phyloP scores from a whole-genome alignment of 176 grass and related monocot species.

The Cenchrus purpureus region DNA sequence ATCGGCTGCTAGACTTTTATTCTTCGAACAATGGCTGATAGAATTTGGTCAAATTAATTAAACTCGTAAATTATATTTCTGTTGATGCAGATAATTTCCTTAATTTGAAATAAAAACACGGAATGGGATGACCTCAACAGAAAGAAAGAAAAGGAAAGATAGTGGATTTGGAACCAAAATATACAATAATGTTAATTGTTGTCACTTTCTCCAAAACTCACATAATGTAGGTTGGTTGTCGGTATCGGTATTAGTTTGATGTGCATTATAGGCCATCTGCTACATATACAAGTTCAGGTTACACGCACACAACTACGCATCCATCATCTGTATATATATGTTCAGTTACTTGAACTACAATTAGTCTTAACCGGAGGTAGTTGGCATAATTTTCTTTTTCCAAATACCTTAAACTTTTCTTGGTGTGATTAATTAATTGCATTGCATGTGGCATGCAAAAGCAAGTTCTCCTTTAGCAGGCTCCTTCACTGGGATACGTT shows the following conservation, averaged over 20 bases:
- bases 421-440: too few species aligned
- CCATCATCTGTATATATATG: not conserved
- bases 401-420: too few species aligned
- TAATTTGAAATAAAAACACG: not conserved
- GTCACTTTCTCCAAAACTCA: conserved; percentile 2
- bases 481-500: not conserved
- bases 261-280: not conserved
- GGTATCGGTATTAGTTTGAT: not conserved
- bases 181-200: not conserved
- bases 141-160: not conserved
- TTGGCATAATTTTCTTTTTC: not conserved
- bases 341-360: not conserved
- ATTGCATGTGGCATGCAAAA: not conserved
- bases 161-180: not conserved
- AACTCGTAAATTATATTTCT: not conserved
- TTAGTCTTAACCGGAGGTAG: not conserved
- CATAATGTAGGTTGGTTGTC: conserved; percentile 10
- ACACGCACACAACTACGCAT: conserved; percentile 2
- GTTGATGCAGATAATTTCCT: not conserved
- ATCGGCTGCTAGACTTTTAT: too few species aligned
- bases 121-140: not conserved
- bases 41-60: not conserved
- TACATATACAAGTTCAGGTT: conserved; percentile 3
- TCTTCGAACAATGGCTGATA: not conserved
- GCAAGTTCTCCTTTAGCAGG: not conserved